Percentiles rank a stretch among this genome's conserved stretches.
phyloP scores from a whole-genome alignment of 2,329 filamentous ascomycete species.

The Tricladium varicosporioides region DNA sequence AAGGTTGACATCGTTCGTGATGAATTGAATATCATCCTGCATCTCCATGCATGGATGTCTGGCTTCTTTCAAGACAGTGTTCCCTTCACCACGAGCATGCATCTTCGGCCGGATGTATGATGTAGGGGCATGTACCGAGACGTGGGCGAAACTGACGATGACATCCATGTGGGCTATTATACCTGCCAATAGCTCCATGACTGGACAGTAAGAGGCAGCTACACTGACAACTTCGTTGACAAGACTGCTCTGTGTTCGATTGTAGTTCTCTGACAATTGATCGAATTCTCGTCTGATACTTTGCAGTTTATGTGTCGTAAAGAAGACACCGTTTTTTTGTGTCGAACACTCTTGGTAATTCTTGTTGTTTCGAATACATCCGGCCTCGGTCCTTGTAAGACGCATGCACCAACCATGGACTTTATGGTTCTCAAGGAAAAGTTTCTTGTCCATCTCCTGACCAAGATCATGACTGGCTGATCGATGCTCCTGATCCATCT shows the following conservation, averaged over 20 bases:
- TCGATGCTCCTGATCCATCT: slow-evolving; percentile 81
- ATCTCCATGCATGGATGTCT: slow-evolving; percentile 98
- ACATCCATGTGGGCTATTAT: slow-evolving; percentile 93
- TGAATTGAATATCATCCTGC: slow-evolving; percentile 98
- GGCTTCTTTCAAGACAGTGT: slow-evolving; percentile 87
- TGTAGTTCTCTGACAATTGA: slow-evolving; percentile 91
- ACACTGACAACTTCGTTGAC: slow-evolving; percentile 92
- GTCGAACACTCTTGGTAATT: slow-evolving; percentile 94
- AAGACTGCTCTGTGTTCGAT: slow-evolving; percentile 86
- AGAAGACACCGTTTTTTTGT: slow-evolving; percentile 98
- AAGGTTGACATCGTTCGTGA: slow-evolving; percentile 92
- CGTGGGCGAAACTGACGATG: slow-evolving; percentile 89
- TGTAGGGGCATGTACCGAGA: slow-evolving; percentile 87
- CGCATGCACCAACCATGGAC: slow-evolving; percentile 97
- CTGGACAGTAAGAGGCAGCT: slow-evolving; percentile 89
- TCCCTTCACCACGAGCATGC: slow-evolving; percentile 81
- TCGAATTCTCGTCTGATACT: slow-evolving; percentile 86
- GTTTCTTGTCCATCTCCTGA: slow-evolving; percentile 96
- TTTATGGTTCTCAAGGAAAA: slow-evolving; percentile 94
- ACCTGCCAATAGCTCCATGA: slow-evolving; percentile 83
- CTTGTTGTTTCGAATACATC: slow-evolving; percentile 88
- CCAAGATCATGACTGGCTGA: slow-evolving; percentile 76
- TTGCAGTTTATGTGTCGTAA: slow-evolving; percentile 82
- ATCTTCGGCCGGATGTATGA: slow-evolving; percentile 90
- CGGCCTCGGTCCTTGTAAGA: slow-evolving; percentile 84